These are phyloP conservation scores for Penicillium pulvis DNA, from an alignment of 495 filamentous ascomycete genomes.

Conservation along the genomic window DNA sequence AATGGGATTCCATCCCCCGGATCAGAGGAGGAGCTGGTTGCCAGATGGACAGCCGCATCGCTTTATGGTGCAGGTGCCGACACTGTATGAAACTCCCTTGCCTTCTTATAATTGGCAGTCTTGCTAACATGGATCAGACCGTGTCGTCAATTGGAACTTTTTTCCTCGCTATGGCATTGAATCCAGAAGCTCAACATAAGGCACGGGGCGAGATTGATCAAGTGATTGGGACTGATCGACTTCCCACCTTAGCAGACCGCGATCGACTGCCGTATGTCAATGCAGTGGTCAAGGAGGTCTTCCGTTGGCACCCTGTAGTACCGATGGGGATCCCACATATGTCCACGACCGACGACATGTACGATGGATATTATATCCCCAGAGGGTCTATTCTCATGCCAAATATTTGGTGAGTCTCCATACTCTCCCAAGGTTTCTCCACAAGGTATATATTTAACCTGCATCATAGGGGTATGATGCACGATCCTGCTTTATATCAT, in stretches of 20 bases:
- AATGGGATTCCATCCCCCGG: background rate
- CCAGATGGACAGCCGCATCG: slow-evolving; percentile 45
- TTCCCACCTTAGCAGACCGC: slow-evolving; percentile 33
- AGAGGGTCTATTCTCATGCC: slow-evolving; percentile 47
- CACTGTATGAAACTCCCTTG: slow-evolving; percentile 25
- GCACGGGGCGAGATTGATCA: slow-evolving; percentile 62
- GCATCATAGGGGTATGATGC: slow-evolving; percentile 2
- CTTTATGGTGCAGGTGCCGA: slow-evolving; percentile 59
- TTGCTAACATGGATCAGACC: background rate
- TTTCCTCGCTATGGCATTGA: slow-evolving; percentile 49
- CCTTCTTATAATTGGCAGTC: background rate
- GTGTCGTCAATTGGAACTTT: slow-evolving; percentile 16
- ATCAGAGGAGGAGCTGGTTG: slow-evolving; percentile 27
- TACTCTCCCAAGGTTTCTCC: background rate
- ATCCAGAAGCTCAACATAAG: slow-evolving; percentile 51
- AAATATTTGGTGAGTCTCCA: slow-evolving; percentile 44
- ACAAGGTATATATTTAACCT: background rate
- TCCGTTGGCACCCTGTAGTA: slow-evolving; percentile 47
- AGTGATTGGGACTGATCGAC: slow-evolving; percentile 41
- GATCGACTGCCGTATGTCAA: slow-evolving; percentile 43
- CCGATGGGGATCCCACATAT: slow-evolving; percentile 58
- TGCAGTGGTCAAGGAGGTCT: slow-evolving; percentile 44
- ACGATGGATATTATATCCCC: slow-evolving; percentile 53
- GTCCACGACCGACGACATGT: slow-evolving; percentile 53
- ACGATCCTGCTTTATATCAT: slow-evolving; percentile 34